Evolutionary conservation across 2,329 filamentous ascomycete species (phyloP).

Genomic region (Cladosporium oxysporum): DNA sequence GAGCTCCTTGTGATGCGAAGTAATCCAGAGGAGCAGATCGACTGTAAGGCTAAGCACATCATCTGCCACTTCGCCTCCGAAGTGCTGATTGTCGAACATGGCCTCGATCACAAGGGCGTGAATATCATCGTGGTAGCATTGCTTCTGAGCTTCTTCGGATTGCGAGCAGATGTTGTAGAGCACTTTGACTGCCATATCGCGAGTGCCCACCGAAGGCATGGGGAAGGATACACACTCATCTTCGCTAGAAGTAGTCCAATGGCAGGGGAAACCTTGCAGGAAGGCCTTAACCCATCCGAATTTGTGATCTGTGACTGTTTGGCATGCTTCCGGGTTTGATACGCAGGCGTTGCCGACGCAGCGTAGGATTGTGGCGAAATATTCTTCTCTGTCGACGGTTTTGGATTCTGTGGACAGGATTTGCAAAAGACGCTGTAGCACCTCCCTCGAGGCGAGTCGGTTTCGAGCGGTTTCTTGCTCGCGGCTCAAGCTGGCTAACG

Average conservation of each 20-base stretch:
- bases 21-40: constrained; percentile 34
- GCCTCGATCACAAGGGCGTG: background rate
- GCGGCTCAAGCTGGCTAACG: constrained; percentile 9
- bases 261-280: constrained; percentile 3
- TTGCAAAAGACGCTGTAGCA: background rate
- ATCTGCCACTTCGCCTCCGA: background rate
- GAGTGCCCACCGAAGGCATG: background rate
- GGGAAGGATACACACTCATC: background rate
- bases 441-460: constrained; percentile 3
- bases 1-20: constrained; percentile 16
- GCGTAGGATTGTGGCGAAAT: constrained; percentile 25
- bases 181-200: constrained; percentile 39
- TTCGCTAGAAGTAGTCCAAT: background rate
- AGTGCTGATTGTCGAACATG: background rate
- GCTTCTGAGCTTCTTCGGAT: constrained; percentile 30
- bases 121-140: constrained; percentile 22
- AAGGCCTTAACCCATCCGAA: background rate
- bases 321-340: constrained; percentile 14
- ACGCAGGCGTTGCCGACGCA: constrained; percentile 36
- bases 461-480: background rate
- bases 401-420: background rate
- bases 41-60: constrained; percentile 14
- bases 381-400: background rate
- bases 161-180: constrained; percentile 43
- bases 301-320: background rate